These are phyloP conservation scores for Lachancea sp. DNA, from an alignment of 805 yeast species.

Conservation along the genomic window DNA sequence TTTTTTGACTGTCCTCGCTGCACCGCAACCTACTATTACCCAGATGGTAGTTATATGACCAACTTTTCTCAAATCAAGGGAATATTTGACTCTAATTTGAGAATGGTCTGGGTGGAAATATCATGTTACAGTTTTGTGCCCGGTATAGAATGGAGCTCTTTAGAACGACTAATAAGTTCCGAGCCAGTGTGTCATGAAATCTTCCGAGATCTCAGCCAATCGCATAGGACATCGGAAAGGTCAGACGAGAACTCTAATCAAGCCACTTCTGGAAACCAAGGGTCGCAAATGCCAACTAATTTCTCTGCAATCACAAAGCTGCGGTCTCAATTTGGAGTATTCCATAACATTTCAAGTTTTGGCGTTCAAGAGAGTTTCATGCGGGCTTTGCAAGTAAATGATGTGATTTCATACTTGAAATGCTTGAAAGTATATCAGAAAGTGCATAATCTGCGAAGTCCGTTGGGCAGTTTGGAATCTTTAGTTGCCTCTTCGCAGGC, in stretches of 20 bases:
- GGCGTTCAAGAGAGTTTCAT: conserved; percentile 63
- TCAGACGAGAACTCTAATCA: conserved; percentile 3
- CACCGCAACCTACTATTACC: conserved; percentile 45
- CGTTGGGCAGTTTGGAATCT: conserved; percentile 48
- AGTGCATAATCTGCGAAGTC: conserved; percentile 43
- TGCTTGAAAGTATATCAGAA: conserved; percentile 56
- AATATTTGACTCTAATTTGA: conserved; percentile 53
- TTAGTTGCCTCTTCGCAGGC: conserved; percentile 24
- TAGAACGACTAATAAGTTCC: conserved; percentile 38
- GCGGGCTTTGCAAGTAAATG: conserved; percentile 68
- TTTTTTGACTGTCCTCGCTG: conserved; percentile 48
- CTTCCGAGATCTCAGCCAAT: conserved; percentile 14
- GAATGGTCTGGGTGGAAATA: conserved; percentile 69
- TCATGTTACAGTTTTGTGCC: conserved; percentile 43
- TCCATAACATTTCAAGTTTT: conserved; percentile 43
- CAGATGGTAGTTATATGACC: conserved; percentile 65
- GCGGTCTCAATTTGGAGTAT: conserved; percentile 40
- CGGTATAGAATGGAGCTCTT: conserved; percentile 40
- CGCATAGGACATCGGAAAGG: conserved; percentile 6
- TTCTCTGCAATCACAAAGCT: conserved; percentile 26
- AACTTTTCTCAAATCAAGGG: conserved; percentile 57
- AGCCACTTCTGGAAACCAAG: conserved; percentile 5
- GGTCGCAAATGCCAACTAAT: conserved; percentile 5
- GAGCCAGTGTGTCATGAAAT: conserved; percentile 18
- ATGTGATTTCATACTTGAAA: conserved; percentile 66